A percentile compares a stretch with the other conserved stretches of the same genome.
Evolutionary conservation across 1,284 basidiomycete species (phyloP).

Genomic region (Ustilago hordei): DNA sequence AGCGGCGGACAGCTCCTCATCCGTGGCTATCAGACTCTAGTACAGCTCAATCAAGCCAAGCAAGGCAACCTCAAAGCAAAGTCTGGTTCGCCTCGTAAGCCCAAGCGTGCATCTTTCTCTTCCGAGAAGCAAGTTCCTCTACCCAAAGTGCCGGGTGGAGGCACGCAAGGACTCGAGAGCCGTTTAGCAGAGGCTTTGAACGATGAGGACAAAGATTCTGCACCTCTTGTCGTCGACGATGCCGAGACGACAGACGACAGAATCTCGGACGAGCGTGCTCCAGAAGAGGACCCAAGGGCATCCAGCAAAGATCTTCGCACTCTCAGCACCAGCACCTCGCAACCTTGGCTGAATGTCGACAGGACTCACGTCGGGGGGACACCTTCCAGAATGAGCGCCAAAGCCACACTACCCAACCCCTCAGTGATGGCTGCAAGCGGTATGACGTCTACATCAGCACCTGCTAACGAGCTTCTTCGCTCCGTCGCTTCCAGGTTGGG

Average conservation of each 20-base stretch:
- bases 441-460: conserved; percentile 28
- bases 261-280: conserved; percentile 17
- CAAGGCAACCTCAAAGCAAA: conserved; percentile 18
- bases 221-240: conserved; percentile 38
- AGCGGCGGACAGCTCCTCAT: conserved; percentile 53
- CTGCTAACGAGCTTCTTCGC: conserved; percentile 50
- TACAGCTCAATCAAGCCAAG: conserved; percentile 36
- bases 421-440: conserved; percentile 35
- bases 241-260: conserved; percentile 36
- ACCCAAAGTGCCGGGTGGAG: conserved; percentile 18
- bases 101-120: conserved; percentile 22
- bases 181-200: conserved; percentile 30
- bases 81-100: conserved; percentile 1
- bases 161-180: conserved; percentile 27
- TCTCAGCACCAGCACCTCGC: conserved; percentile 27
- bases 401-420: conserved; percentile 28
- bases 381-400: conserved; percentile 27
- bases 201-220: conserved; percentile 4
- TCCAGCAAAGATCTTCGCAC: conserved; percentile 8
- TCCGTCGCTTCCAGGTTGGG: conserved; percentile 47
- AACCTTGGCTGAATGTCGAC: conserved; percentile 39
- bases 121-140: conserved; percentile 20
- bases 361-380: conserved; percentile 35
- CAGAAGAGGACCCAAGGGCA: background rate
- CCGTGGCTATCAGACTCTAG: conserved; percentile 42